Evolutionary conservation across 371 early-diverging fungal species (phyloP).

Genomic region (Mucor sp.): DNA sequence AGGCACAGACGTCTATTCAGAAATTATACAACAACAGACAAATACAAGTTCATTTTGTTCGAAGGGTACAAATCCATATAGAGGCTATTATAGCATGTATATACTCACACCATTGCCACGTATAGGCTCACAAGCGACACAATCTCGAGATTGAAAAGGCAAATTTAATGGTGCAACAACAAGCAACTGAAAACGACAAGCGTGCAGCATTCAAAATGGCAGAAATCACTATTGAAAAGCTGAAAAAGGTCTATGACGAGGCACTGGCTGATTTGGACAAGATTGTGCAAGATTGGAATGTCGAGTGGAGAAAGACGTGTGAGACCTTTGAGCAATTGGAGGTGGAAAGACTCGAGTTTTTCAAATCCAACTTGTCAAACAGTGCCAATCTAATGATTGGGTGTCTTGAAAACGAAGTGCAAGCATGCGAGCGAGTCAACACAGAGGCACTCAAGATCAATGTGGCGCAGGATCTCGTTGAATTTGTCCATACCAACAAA

Average conservation of each 20-base stretch:
- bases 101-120: not conserved
- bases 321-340: slow-evolving; percentile 26
- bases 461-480: slow-evolving; percentile 11
- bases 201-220: slow-evolving; percentile 17
- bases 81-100: not conserved
- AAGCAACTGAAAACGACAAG: slow-evolving; percentile 26
- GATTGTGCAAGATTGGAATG: slow-evolving; percentile 24
- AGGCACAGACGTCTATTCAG: slow-evolving; percentile 27
- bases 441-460: slow-evolving; percentile 8
- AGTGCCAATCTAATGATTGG: slow-evolving; percentile 22
- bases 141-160: slow-evolving; percentile 30
- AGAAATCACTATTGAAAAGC: slow-evolving; percentile 18
- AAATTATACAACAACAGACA: slow-evolving; percentile 23
- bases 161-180: slow-evolving; percentile 21
- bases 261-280: slow-evolving; percentile 14
- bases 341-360: slow-evolving; percentile 21
- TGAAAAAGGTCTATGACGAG: slow-evolving; percentile 29
- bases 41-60: slow-evolving; percentile 20
- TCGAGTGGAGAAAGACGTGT: slow-evolving; percentile 24
- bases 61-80: slow-evolving; percentile 8
- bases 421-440: slow-evolving; percentile 25
- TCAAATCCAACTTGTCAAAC: slow-evolving; percentile 21
- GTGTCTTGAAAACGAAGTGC: slow-evolving; percentile 19
- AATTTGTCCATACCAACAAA: slow-evolving; percentile 18
- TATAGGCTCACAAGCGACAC: slow-evolving; percentile 26